Evolutionary conservation across 148 eudicot species (phyloP), one percentile per base, ranked within the genome.

Genomic region (Fagopyrum esculentum): DNA sequence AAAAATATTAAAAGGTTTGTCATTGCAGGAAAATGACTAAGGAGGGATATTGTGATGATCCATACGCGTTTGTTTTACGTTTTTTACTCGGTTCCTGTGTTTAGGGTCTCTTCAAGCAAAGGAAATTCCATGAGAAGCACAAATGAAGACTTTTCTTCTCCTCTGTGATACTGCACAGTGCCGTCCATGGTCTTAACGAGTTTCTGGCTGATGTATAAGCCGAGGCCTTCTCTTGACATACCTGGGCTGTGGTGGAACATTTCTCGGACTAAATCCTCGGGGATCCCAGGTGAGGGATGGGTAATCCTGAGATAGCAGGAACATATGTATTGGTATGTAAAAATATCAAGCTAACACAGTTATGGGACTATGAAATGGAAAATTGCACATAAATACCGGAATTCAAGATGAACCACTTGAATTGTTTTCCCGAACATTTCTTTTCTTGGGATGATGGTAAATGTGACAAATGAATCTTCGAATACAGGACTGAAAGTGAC

Each of bases 261-360:
- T 80, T 93, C 93, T 60, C 81, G 87, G 48, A 93, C 84, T 29
- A 93, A 79, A 74, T 81, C 85, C 78, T 87, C 95, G 1, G 95
- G 97, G 22, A 93, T 80, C 59, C 97, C 98, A 0, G 97, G 98
- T 35, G 97, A 84, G 77, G 98, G 98, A 80, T 93, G 97, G 46
- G 78, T 79, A 56, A 93, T 87, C 90, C 98, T 93, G 84, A 81
- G 74, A 73, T 61, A 15, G 16, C 1, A 57, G 30, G 10, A 57
- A 9, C 8, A 57, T 11, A 57, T 59, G 0, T 6, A 59, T 3
- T 59, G 30, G 64, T 22, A 9, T 22, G 35, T n/a, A 63, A 30
- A 29, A 30, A 15, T 29, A 45, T 30, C 7, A 29, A 30, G 45
- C 6, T 11, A 11, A 29, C 6, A 63, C n/a, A 30, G 35, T 9